Base-by-base conservation (phyloP, 306 rosid genomes). In the Acacia melanoxylon region DNA sequence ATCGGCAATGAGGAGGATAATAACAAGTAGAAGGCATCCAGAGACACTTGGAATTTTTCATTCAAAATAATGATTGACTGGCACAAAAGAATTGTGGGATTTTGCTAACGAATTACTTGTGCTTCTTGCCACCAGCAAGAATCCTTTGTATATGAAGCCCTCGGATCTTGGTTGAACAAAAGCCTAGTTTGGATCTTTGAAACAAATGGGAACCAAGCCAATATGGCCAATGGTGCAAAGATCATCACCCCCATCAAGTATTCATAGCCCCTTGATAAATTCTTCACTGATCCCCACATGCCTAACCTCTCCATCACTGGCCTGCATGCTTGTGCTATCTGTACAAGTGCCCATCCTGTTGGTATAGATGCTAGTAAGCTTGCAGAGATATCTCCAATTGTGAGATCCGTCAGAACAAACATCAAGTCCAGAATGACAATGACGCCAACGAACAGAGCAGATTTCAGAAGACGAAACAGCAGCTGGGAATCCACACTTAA, bases 161-260 rank as follows among this genome's bases (percentile, higher is more conserved):
- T 85, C 98, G 75, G 84, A 97, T 95, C 99, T 88, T 95, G 99
- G 89, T 95, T 95, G 92, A 89, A 95, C 15, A 95, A 89, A 44
- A 95, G 89, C 89, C 99, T 85, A 35, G 97, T 92, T 81, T 95
- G 98, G 90, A 93, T 93, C 85, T 93, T 98, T 6, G 99, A 87
- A 49, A 93, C 99, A 83, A 93, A 95, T 41, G 98, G 98, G 89
- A 95, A 93, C 98, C 99, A 93, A 13, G 98, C 97, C 84, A 95
- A 82, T 76, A 92, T 82, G 49, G 92, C 96, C 65, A 93, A 94
- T 7, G 99, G 99, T 37, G 82, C n/a, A 61, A 95, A 92, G 52
- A 95, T 85, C 22, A 85, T 16, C n/a, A 95, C 80, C 78, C 96
- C 97, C 99, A 95, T 95, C 76, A 95, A 33, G 85, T 95, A 93